phyloP scores from a whole-genome alignment of 148 eudicot species.

The Nepenthes gracilis region DNA sequence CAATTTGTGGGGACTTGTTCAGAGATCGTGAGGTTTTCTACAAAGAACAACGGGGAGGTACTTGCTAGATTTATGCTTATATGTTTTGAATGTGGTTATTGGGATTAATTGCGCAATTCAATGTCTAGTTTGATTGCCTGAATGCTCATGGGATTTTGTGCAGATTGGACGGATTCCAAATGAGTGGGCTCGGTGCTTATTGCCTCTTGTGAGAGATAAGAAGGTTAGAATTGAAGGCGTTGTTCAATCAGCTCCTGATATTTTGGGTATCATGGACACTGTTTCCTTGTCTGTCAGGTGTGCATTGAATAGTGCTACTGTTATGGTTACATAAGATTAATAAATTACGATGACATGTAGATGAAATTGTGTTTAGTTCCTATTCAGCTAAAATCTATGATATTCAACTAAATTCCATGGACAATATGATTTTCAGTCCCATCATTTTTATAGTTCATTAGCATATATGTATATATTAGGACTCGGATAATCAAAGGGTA shows the following conservation, averaged over 20 bases:
- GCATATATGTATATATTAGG: neutral
- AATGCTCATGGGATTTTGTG: slow-evolving; percentile 6
- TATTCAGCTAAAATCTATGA: too few species aligned
- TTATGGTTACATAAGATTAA: neutral
- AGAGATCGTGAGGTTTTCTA: slow-evolving; percentile 89
- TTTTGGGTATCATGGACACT: slow-evolving; percentile 74
- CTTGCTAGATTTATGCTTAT: neutral
- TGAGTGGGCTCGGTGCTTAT: slow-evolving; percentile 88
- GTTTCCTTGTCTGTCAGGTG: slow-evolving; percentile 74
- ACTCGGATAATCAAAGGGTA: neutral
- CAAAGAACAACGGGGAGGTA: slow-evolving; percentile 72
- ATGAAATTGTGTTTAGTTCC: neutral
- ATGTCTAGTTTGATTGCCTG: neutral
- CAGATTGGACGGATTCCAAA: slow-evolving; percentile 98
- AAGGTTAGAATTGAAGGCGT: slow-evolving; percentile 57
- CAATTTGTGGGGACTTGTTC: slow-evolving; percentile 32
- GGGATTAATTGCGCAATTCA: neutral
- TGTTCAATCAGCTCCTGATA: slow-evolving; percentile 77
- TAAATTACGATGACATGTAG: neutral
- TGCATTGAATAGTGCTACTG: neutral
- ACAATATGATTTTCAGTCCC: too few species aligned
- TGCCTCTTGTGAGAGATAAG: slow-evolving; percentile 81
- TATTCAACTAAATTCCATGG: too few species aligned
- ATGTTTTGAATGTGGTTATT: neutral
- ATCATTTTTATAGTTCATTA: too few species aligned